These are phyloP conservation scores for Amphirosellinia nigrospora DNA, from an alignment of 495 filamentous ascomycete species.

Conservation along the genomic window DNA sequence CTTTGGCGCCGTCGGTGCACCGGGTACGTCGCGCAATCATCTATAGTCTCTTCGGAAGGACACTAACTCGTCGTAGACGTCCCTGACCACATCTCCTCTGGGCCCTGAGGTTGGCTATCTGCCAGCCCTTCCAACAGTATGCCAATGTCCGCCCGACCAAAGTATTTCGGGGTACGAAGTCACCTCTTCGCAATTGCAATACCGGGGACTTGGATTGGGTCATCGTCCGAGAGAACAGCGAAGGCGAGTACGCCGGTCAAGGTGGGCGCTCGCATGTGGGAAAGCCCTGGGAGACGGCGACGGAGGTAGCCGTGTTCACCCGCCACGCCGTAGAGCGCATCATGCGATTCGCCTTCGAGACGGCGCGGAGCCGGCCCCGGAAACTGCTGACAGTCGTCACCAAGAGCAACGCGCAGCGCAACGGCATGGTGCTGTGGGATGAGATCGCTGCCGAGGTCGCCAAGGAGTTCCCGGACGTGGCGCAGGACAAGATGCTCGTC, in stretches of 20 bases:
- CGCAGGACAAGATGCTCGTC: slow-evolving; percentile 63
- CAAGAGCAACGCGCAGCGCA: slow-evolving; percentile 64
- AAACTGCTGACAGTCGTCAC: slow-evolving; percentile 62
- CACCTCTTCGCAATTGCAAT: slow-evolving; percentile 55
- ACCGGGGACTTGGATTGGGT: slow-evolving; percentile 59
- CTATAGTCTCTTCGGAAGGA: neutral
- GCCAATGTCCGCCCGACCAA: slow-evolving; percentile 61
- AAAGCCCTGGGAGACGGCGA: slow-evolving; percentile 59
- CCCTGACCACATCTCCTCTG: slow-evolving; percentile 65
- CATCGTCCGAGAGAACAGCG: slow-evolving; percentile 63
- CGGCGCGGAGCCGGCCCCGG: slow-evolving; percentile 51
- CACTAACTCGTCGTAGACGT: slow-evolving; percentile 46
- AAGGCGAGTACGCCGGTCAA: slow-evolving; percentile 64
- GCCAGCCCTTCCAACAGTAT: slow-evolving; percentile 62
- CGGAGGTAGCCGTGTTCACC: slow-evolving; percentile 62
- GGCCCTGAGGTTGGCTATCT: slow-evolving; percentile 60
- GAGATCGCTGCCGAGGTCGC: slow-evolving; percentile 57
- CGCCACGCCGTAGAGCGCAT: slow-evolving; percentile 58
- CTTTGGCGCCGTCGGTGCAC: slow-evolving; percentile 63
- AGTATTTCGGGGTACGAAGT: slow-evolving; percentile 55
- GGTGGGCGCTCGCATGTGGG: slow-evolving; percentile 60
- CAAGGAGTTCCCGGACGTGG: slow-evolving; percentile 59
- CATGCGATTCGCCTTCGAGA: slow-evolving; percentile 63
- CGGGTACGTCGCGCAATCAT: slow-evolving; percentile 42
- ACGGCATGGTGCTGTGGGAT: slow-evolving; percentile 66